Percentiles rank a stretch among this genome's conserved stretches.
phyloP scores from a whole-genome alignment of 2,329 filamentous ascomycete species.

The Aspergillus latus region DNA sequence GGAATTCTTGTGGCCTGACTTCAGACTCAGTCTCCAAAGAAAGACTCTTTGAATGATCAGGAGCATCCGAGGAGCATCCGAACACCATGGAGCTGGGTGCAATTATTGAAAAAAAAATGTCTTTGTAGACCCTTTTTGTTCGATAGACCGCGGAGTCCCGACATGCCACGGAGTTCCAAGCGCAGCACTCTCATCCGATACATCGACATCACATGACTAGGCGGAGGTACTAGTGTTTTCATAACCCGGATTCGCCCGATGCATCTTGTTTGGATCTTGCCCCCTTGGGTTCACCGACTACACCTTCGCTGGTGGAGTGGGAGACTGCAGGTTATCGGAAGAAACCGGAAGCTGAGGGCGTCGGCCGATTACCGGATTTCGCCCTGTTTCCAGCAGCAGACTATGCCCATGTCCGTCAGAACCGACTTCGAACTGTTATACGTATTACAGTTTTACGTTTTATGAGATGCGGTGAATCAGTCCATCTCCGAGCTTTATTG shows the following conservation, averaged over 20 bases:
- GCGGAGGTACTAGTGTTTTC: constrained; percentile 24
- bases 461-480: not conserved
- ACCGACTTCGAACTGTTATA: not conserved
- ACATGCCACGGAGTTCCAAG: not conserved
- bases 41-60: not conserved
- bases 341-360: constrained; percentile 17
- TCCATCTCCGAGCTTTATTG: not conserved
- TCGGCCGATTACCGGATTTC: constrained; percentile 20
- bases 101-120: not conserved
- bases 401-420: not conserved
- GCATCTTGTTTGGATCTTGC: constrained; percentile 21
- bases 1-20: not conserved
- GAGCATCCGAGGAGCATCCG: not conserved
- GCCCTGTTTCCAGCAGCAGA: not conserved
- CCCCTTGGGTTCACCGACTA: constrained; percentile 35
- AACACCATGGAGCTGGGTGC: not conserved
- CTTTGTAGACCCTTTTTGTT: not conserved
- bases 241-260: constrained; percentile 28
- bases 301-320: constrained; percentile 16
- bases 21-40: not conserved
- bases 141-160: not conserved
- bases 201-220: constrained; percentile 27
- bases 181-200: not conserved
- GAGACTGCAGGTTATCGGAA: constrained; percentile 22
- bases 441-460: not conserved